phyloP scores from a whole-genome alignment of 2,329 filamentous ascomycete species.

The Lachnellula hyalina region DNA sequence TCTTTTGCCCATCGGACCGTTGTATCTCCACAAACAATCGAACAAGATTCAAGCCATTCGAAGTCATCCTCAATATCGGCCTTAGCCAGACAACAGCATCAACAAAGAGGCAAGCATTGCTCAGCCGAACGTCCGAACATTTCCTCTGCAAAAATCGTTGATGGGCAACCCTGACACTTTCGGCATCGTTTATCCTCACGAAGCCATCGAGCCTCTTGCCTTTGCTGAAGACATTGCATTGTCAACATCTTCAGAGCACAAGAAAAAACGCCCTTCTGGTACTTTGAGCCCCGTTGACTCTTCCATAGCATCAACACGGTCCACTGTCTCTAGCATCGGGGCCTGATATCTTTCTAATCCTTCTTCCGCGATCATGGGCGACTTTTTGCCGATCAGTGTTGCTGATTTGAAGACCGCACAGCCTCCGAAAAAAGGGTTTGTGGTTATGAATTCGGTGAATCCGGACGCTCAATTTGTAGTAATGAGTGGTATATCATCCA shows the following conservation, averaged over 20 bases:
- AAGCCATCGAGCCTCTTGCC: background rate
- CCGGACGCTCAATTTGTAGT: background rate
- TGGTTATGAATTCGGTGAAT: background rate
- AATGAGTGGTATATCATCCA: background rate
- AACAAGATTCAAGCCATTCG: slow-evolving; percentile 7
- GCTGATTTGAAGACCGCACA: slow-evolving; percentile 2
- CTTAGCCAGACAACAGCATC: slow-evolving; percentile 3
- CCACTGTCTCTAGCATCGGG: slow-evolving; percentile 11
- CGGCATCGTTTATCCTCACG: background rate
- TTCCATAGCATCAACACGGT: slow-evolving; percentile 2
- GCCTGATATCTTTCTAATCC: slow-evolving; percentile 8
- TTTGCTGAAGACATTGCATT: background rate
- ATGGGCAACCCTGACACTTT: slow-evolving; percentile 1
- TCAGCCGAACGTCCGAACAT: background rate
- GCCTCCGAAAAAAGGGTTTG: background rate
- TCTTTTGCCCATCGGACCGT: slow-evolving; percentile 10
- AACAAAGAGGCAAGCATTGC: background rate
- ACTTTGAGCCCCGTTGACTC: background rate
- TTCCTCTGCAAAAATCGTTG: slow-evolving; percentile 13
- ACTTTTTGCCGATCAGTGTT: slow-evolving; percentile 22
- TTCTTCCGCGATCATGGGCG: slow-evolving; percentile 21
- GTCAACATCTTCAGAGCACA: slow-evolving; percentile 4
- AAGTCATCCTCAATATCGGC: slow-evolving; percentile 1
- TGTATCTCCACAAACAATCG: slow-evolving; percentile 18
- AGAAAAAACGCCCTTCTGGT: slow-evolving; percentile 1